Conservation (phyloP, 495 filamentous ascomycete genomes). For the Glutinoglossum americanum region DNA sequence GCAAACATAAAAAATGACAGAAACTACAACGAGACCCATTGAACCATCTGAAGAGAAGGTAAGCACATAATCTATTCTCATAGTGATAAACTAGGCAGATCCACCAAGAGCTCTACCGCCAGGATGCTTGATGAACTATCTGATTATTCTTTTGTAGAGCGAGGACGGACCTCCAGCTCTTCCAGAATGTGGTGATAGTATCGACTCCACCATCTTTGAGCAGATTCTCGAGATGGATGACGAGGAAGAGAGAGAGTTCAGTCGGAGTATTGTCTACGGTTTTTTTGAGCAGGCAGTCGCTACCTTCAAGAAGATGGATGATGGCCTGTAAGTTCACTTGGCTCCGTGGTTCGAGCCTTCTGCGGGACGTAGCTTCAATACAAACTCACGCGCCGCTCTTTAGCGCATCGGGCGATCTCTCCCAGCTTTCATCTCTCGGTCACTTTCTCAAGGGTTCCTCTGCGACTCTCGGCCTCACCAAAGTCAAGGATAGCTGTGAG, state of each 20-base stretch:
- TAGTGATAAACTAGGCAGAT: not conserved
- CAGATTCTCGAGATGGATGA: slow-evolving; percentile 98
- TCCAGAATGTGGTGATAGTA: slow-evolving; percentile 38
- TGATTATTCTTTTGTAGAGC: slow-evolving; percentile 12
- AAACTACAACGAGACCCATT: not conserved
- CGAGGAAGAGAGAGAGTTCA: slow-evolving; percentile 56
- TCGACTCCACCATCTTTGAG: slow-evolving; percentile 64
- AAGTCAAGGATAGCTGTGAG: slow-evolving; percentile 84
- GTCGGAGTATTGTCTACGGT: slow-evolving; percentile 64
- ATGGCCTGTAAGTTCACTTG: slow-evolving; percentile 35
- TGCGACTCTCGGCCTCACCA: slow-evolving; percentile 77
- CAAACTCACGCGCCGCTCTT: slow-evolving; percentile 1
- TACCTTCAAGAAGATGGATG: slow-evolving; percentile 75
- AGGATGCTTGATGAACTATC: not conserved
- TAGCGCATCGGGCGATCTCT: slow-evolving; percentile 44
- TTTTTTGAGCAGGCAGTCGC: slow-evolving; percentile 83
- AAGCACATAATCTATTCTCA: not conserved
- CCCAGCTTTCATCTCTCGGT: slow-evolving; percentile 55
- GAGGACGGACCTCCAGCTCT: slow-evolving; percentile 26
- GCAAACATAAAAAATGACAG: not conserved
- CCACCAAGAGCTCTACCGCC: not conserved
- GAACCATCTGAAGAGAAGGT: not conserved
- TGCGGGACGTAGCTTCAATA: not conserved
- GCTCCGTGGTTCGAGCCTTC: not conserved
- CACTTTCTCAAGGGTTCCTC: slow-evolving; percentile 98